Base-by-base conservation (phyloP, 129 eudicot species). In the Sambucus nigra region DNA sequence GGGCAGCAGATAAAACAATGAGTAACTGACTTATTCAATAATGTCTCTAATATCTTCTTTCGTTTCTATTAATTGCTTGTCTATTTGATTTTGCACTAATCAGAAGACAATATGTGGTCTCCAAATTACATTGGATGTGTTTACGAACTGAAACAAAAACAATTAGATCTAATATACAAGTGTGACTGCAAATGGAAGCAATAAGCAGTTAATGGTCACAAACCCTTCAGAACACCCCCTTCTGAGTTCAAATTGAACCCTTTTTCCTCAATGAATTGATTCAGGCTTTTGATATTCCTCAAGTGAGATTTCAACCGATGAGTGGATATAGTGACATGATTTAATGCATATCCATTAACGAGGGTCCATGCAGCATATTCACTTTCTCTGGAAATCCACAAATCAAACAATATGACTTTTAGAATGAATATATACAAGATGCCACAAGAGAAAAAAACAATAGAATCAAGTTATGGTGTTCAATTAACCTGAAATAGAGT, bases 341-440 rank as follows among this genome's bases (percentile, higher is more conserved):
- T 91, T 14, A 91, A 20, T 1, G 80, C 68, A 64, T 91, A 91
- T 25, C 99, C 99, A 60, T 91, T 91, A 9, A 91, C 95, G 21
- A 91, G 82, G 8, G 95, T 91, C 99, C 99, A 91, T 15, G 99
- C 99, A 33, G 99, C 99, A 64, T 91, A 91, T 47, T 91, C 99
- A 31, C 99, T 91, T 73, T 91, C 99, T 49, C 99, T 91, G 65
- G 19, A 18, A 60, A 20, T 46, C 4, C 39, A 48, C 20, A 25
- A 27, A 32, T 29, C 28, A 55, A 60, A 28, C 53, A 44, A 24
- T 44, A 33, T 15, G 15, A 14, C 12, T 5, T 19, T 25, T 52
- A 26, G 22, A 53, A 31, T 25, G 11, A 0, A 67, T 14, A 23
- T n/a, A n/a, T 44, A 6, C 10, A 4, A 20, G 2, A 35, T 22